These are phyloP conservation scores for Citrullus amarus DNA, from an alignment of 306 rosid species.

Conservation along the genomic window DNA sequence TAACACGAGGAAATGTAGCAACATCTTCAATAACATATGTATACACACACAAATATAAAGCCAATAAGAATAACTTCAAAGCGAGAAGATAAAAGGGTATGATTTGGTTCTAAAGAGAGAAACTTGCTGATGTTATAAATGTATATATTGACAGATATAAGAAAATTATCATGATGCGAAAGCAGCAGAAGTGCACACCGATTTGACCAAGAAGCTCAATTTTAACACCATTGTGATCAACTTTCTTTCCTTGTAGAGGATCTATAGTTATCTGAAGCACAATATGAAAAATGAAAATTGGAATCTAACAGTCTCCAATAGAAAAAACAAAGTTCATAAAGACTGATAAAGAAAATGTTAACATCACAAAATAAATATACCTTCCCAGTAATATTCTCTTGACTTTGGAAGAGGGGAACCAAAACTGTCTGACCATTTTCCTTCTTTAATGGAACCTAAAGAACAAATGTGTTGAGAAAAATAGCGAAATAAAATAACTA, in stretches of 20 bases:
- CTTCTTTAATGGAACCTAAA: conserved; percentile 68
- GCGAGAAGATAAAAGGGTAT: neutral
- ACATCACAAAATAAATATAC: conserved; percentile 27
- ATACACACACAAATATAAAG: neutral
- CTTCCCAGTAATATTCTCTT: conserved; percentile 94
- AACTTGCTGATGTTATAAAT: neutral
- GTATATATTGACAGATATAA: neutral
- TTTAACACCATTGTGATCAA: conserved; percentile 93
- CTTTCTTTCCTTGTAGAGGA: conserved; percentile 91
- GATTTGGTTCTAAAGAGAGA: neutral
- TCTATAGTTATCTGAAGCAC: conserved; percentile 55
- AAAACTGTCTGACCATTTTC: conserved; percentile 77
- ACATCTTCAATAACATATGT: neutral
- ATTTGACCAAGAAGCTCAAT: conserved; percentile 98
- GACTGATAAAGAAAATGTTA: neutral
- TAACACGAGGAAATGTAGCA: neutral
- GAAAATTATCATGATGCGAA: conserved; percentile 3
- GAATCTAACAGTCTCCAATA: neutral
- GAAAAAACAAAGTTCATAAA: neutral
- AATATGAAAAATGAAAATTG: conserved; percentile 10
- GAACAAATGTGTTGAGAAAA: neutral
- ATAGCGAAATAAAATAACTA: neutral
- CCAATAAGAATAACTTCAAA: neutral
- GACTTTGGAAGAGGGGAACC: conserved; percentile 94
- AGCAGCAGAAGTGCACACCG: conserved; percentile 29